A percentile compares a stretch with the other conserved stretches of the same genome.
Conservation (phyloP, 139 green algal species). For the Chlorella sp. region DNA sequence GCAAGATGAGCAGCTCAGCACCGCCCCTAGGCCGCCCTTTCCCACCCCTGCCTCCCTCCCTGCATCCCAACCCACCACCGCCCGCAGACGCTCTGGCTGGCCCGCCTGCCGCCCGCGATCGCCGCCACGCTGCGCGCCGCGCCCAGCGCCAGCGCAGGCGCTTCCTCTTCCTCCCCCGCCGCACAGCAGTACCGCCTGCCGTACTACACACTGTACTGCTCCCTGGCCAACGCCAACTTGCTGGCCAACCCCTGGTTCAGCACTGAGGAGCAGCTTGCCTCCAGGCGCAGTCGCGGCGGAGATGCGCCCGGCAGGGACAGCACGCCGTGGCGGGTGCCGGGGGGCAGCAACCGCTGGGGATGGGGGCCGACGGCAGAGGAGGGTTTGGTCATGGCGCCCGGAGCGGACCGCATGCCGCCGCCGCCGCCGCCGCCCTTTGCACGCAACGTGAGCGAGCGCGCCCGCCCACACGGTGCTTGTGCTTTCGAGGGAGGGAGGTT, state of each 20-base stretch:
- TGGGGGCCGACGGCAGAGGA: not conserved
- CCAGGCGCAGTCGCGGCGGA: not conserved
- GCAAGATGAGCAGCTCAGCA: too few relatives aligned
- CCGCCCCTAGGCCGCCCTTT: too few relatives aligned
- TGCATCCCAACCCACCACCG: too few relatives aligned
- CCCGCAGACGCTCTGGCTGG: not conserved
- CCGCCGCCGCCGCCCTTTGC: not conserved
- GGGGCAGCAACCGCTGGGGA: not conserved
- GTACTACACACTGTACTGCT: not conserved
- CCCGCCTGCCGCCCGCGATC: not conserved
- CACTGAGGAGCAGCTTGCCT: not conserved
- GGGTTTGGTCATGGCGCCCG: not conserved
- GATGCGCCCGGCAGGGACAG: not conserved
- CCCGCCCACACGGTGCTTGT: too few relatives aligned
- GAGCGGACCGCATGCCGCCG: not conserved
- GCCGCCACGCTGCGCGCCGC: not conserved
- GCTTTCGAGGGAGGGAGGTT: too few relatives aligned
- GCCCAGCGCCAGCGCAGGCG: not conserved
- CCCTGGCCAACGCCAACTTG: slow-evolving; percentile 2
- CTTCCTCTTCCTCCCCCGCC: not conserved
- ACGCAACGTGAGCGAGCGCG: not conserved
- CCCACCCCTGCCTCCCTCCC: too few relatives aligned
- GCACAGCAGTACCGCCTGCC: not conserved
- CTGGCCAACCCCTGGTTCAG: slow-evolving; percentile 4
- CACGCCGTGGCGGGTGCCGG: not conserved